Percentiles rank a stretch among this genome's conserved stretches.
Conservation (phyloP, 805 yeast genomes). For the Saccharomycopsis fermentans region DNA sequence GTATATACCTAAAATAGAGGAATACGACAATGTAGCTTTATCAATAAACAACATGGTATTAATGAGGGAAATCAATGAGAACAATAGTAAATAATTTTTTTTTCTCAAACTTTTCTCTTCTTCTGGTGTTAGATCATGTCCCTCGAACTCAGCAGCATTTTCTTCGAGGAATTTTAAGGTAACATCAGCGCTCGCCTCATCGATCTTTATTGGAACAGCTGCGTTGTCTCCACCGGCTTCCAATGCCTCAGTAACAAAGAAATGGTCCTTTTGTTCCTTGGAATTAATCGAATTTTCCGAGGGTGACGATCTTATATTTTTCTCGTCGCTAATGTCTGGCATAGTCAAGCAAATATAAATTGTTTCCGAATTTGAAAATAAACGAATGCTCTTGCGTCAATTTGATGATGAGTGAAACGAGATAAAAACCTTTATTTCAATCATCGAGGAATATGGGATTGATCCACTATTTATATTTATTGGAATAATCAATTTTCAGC, state of each 20-base stretch:
- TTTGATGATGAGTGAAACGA: no score
- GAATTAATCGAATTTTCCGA: neutral
- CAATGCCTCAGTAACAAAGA: neutral
- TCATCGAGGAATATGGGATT: no score
- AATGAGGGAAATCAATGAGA: slow-evolving; percentile 22
- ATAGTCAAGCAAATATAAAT: no score
- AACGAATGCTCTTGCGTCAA: no score
- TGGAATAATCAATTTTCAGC: no score
- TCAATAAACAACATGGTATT: slow-evolving; percentile 29
- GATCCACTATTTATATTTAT: no score
- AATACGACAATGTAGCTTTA: slow-evolving; percentile 34
- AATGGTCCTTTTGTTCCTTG: neutral
- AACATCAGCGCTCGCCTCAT: slow-evolving; percentile 23
- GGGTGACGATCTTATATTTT: neutral
- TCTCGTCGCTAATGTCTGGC: neutral
- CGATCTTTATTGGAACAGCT: neutral
- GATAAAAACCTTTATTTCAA: no score
- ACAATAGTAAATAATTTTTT: slow-evolving; percentile 20
- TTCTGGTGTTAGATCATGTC: slow-evolving; percentile 12
- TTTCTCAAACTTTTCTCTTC: slow-evolving; percentile 15
- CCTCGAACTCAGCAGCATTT: slow-evolving; percentile 17
- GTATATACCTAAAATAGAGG: slow-evolving; percentile 30
- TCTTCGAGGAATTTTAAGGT: slow-evolving; percentile 23
- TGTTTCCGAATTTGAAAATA: no score
- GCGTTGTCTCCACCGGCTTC: neutral